Base-by-base conservation (phyloP, 2,329 filamentous ascomycete genomes). In the Trichoderma afroharzianum region DNA sequence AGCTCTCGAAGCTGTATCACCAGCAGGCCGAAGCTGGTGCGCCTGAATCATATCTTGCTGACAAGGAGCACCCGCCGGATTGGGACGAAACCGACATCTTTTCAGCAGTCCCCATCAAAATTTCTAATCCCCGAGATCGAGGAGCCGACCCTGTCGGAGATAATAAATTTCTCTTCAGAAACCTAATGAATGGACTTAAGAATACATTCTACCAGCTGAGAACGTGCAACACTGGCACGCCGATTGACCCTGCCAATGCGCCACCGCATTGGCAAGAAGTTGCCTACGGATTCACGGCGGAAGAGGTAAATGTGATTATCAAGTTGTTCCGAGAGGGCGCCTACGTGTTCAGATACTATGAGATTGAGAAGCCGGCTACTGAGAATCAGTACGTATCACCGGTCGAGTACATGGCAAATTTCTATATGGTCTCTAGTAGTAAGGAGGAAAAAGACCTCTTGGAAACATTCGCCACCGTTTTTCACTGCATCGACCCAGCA, bases 41-140 rank as follows among this genome's bases (percentile, higher is more conserved):
- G 0, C 84, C 88, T 0, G 96, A 98, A 75, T 92, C 92, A 61
- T 97, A 95, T 76, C 88, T 97, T 68, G 93, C 94, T 1, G 93
- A 97, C 70, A 91, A 92, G 79, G 90, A 95, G 36, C 84, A 89
- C 33, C 90, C 90, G 5, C 96, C 96, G 0, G 94, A 97, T 74
- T 99, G 96, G 94, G 97, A 99, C 77, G 95, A 98, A 81, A 95
- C 96, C 53, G 97, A 99, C 81, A 98, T 99, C 62, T 99, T 98
- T 82, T 93, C 89, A 58, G 96, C 96, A 2, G 96, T 95, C 78
- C 97, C 96, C 0, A 98, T 99, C 82, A 98, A 97, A 82, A 96
- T 94, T 0, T 93, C 93, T 0, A 98, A 96, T 77, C 93, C 94
- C 8, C 90, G 95, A 62, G 96, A 99, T 75, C 88, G 95, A 72